Conservation (phyloP, 805 yeast species). For the Sugiyamaella smithiae region DNA sequence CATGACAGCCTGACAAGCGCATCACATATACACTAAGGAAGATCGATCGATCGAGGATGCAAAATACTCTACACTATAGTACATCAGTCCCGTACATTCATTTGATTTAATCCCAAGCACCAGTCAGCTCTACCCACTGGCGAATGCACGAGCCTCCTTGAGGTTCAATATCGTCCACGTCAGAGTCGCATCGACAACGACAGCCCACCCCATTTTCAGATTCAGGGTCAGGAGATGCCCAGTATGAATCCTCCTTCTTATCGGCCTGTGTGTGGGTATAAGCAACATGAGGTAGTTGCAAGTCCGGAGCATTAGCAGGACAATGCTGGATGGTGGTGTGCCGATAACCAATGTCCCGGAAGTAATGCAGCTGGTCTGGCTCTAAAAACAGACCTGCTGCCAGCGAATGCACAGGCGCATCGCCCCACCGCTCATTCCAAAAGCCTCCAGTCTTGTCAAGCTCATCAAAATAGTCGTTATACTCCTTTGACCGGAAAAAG, state of each 20-base stretch:
- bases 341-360: slow-evolving; percentile 86
- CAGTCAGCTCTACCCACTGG: slow-evolving; percentile 34
- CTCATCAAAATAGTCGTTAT: slow-evolving; percentile 63
- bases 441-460: slow-evolving; percentile 79
- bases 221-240: slow-evolving; percentile 39
- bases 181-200: slow-evolving; percentile 73
- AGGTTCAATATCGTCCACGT: slow-evolving; percentile 33
- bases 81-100: too few relatives aligned
- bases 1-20: too few relatives aligned
- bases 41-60: too few relatives aligned
- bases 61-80: slow-evolving; percentile 1
- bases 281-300: slow-evolving; percentile 44
- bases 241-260: slow-evolving; percentile 37
- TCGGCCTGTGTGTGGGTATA: slow-evolving; percentile 35
- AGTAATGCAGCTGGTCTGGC: slow-evolving; percentile 75
- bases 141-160: slow-evolving; percentile 34
- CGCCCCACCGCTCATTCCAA: slow-evolving; percentile 94
- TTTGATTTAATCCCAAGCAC: slow-evolving; percentile 33
- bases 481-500: slow-evolving; percentile 62
- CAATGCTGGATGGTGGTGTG: slow-evolving; percentile 83
- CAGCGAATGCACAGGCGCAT: slow-evolving; percentile 89
- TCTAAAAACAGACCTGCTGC: slow-evolving; percentile 77
- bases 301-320: slow-evolving; percentile 59
- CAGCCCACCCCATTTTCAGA: slow-evolving; percentile 67
- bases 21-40: too few relatives aligned